A percentile compares a stretch with the other conserved stretches of the same genome.
Evolutionary conservation across 768 basidiomycete genomes (phyloP).

Genomic region (Coprinopsis sp.): DNA sequence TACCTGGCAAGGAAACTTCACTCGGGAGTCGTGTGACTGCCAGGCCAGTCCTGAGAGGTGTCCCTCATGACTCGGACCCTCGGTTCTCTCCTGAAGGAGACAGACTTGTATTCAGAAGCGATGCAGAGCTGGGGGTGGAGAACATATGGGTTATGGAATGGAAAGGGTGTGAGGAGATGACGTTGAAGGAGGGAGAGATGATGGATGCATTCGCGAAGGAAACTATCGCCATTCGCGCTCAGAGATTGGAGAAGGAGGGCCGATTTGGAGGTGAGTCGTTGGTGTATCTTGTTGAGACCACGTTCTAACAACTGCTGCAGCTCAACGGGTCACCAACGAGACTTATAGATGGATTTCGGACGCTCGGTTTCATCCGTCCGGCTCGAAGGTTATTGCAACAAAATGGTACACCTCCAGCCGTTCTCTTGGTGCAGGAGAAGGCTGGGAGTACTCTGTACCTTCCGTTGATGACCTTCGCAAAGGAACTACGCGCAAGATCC

Average conservation of each 20-base stretch:
- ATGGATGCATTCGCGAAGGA: constrained; percentile 48
- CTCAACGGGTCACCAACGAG: constrained; percentile 61
- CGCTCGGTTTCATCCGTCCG: constrained; percentile 66
- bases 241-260: constrained; percentile 57
- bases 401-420: constrained; percentile 71
- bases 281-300: background rate
- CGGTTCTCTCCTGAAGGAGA: constrained; percentile 68
- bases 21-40: constrained; percentile 38
- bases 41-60: constrained; percentile 54
- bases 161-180: constrained; percentile 61
- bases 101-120: constrained; percentile 61
- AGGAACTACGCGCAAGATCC: constrained; percentile 22
- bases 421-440: constrained; percentile 68
- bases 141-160: constrained; percentile 71
- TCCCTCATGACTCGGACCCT: constrained; percentile 69
- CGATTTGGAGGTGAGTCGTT: constrained; percentile 40
- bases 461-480: constrained; percentile 26
- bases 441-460: constrained; percentile 62
- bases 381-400: constrained; percentile 59
- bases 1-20: constrained; percentile 37
- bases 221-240: no score
- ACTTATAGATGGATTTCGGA: constrained; percentile 70
- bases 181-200: constrained; percentile 35
- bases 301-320: no score
- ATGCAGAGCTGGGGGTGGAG: constrained; percentile 67